These are phyloP conservation scores for Colletotrichum lindemuthianum DNA, from an alignment of 2,329 filamentous ascomycete species.

Conservation along the genomic window DNA sequence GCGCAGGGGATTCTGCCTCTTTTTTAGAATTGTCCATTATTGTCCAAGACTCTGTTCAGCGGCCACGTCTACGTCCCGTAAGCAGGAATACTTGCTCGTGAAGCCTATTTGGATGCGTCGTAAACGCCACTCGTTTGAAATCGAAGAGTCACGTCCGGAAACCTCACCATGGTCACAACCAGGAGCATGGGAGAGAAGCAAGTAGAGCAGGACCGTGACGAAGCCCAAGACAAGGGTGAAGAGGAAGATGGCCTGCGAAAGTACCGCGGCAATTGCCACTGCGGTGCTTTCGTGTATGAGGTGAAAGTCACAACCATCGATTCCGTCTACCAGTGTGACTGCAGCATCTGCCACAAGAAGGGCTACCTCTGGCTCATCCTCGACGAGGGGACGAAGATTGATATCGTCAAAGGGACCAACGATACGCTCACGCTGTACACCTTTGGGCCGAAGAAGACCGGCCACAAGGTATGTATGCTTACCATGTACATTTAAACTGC, in stretches of 20 bases:
- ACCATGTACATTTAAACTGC: neutral
- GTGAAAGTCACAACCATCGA: conserved; percentile 66
- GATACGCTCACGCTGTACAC: conserved; percentile 54
- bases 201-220: neutral
- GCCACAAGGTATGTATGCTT: conserved; percentile 52
- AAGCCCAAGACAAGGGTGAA: neutral
- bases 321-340: conserved; percentile 67
- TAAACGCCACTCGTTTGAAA: too few species aligned
- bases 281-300: conserved; percentile 63
- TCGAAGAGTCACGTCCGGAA: too few species aligned
- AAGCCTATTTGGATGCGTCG: too few species aligned
- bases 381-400: conserved; percentile 44
- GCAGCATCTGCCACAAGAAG: conserved; percentile 70
- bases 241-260: neutral
- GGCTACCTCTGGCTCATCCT: conserved; percentile 53
- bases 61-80: too few species aligned
- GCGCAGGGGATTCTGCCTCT: too few species aligned
- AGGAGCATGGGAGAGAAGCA: neutral
- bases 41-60: too few species aligned
- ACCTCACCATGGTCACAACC: neutral
- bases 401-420: conserved; percentile 56
- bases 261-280: conserved; percentile 68
- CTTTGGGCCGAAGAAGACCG: conserved; percentile 50
- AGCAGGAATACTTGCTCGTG: too few species aligned
- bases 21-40: too few species aligned